phyloP scores from a whole-genome alignment of 108 stramenopile genomes.

The Schizochytrium sp. region DNA sequence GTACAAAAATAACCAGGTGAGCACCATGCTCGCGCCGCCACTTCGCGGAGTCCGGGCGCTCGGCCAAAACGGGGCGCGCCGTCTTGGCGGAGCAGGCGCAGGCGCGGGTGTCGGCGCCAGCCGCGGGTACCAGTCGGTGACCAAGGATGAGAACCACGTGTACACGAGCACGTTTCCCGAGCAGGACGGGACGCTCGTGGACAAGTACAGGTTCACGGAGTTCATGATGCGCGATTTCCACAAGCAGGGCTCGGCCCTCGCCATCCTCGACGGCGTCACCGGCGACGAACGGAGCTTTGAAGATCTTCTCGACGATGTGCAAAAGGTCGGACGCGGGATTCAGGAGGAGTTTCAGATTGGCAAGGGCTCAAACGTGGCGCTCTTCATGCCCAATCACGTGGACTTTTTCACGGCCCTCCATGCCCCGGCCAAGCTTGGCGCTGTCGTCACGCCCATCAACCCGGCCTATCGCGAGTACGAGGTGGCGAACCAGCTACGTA shows the following conservation, averaged over 20 bases:
- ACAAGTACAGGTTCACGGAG: not conserved
- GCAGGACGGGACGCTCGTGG: not conserved
- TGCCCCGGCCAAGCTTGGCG: conserved; percentile 62
- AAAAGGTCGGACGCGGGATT: not conserved
- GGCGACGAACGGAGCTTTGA: not conserved
- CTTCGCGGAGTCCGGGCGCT: too few relatives aligned
- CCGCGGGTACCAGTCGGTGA: too few relatives aligned
- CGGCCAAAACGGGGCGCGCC: too few relatives aligned
- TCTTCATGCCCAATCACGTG: conserved; percentile 76
- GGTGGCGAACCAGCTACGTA: conserved; percentile 50
- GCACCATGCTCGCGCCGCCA: too few relatives aligned
- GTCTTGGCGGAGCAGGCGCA: too few relatives aligned
- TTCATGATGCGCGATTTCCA: not conserved
- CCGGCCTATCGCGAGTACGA: conserved; percentile 64
- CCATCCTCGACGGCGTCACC: not conserved
- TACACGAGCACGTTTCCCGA: not conserved
- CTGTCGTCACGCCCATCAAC: conserved; percentile 71
- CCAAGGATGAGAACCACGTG: too few relatives aligned
- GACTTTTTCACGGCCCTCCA: conserved; percentile 68
- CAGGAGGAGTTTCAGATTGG: not conserved
- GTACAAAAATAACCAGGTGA: too few relatives aligned
- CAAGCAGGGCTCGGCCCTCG: not conserved
- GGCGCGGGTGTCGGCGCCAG: too few relatives aligned
- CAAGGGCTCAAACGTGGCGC: conserved; percentile 41
- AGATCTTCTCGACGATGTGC: not conserved